Percentiles rank a stretch among this genome's conserved stretches.
Evolutionary conservation across 148 eudicot genomes (phyloP).

Genomic region (Hydrangea macrophylla): DNA sequence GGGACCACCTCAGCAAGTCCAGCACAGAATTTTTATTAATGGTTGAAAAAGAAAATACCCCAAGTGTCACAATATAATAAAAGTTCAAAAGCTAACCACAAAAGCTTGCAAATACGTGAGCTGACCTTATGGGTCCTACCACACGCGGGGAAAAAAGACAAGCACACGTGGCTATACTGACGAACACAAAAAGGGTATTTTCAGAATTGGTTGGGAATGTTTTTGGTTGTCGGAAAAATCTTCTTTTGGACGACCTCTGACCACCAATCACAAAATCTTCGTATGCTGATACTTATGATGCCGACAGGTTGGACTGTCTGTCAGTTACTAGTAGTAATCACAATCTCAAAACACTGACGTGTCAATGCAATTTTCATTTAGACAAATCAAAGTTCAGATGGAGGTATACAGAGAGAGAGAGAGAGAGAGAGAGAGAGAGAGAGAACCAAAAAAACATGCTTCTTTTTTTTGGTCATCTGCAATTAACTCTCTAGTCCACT

Average conservation of each 20-base stretch:
- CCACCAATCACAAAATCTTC: background rate
- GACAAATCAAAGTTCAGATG: too few relatives aligned
- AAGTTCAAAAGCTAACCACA: too few relatives aligned
- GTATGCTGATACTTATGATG: background rate
- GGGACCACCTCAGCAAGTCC: too few relatives aligned
- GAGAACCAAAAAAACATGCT: background rate
- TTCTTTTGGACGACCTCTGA: background rate
- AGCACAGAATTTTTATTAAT: too few relatives aligned
- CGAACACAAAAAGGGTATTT: too few relatives aligned
- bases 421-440: background rate
- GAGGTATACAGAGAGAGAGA: background rate
- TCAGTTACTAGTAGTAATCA: background rate
- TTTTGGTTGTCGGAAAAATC: conserved; percentile 2
- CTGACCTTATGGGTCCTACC: too few relatives aligned
- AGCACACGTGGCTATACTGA: too few relatives aligned
- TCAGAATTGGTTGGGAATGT: too few relatives aligned
- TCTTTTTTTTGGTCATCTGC: background rate
- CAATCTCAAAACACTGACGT: background rate
- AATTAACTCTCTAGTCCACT: background rate
- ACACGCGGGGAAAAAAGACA: too few relatives aligned
- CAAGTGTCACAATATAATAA: too few relatives aligned
- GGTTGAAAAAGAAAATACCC: too few relatives aligned
- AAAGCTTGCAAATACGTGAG: too few relatives aligned
- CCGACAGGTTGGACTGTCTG: conserved; percentile 1
- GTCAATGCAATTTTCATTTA: background rate